Conservation (phyloP, 805 yeast genomes). For the Komagataella mondaviorum region DNA sequence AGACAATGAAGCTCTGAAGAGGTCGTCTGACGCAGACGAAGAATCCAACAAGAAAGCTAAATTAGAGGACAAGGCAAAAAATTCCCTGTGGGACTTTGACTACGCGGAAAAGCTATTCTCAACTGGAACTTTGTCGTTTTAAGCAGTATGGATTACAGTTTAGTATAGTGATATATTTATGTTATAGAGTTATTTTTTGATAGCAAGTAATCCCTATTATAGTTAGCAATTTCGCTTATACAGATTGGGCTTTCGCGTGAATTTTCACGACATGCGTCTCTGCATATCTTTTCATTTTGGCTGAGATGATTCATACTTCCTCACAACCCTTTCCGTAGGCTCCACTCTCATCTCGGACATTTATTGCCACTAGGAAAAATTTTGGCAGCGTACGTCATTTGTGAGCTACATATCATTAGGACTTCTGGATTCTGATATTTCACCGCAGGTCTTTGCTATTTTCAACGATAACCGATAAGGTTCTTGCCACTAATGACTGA, state of each 20-base stretch:
- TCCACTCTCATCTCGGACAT: neutral
- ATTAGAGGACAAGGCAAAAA: constrained; percentile 1
- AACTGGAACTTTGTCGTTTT: constrained; percentile 14
- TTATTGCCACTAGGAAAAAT: neutral
- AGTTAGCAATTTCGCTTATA: neutral
- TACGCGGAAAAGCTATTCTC: constrained; percentile 19
- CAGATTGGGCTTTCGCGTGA: neutral
- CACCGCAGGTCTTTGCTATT: neutral
- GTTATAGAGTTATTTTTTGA: neutral
- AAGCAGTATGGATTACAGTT: neutral
- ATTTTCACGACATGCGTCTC: neutral
- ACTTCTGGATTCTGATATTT: neutral
- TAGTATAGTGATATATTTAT: neutral
- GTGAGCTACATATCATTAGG: neutral
- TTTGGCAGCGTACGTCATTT: neutral
- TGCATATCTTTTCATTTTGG: neutral
- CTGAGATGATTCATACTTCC: neutral
- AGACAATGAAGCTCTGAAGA: constrained; percentile 8
- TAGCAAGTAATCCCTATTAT: neutral
- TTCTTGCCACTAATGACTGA: neutral
- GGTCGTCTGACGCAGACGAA: constrained; percentile 1
- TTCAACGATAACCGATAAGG: neutral
- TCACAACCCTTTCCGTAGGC: neutral
- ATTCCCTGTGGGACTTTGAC: constrained; percentile 15
- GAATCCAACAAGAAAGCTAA: constrained; percentile 3